These are phyloP conservation scores for Pichia cabralensis DNA, from an alignment of 805 yeast genomes.

Conservation along the genomic window DNA sequence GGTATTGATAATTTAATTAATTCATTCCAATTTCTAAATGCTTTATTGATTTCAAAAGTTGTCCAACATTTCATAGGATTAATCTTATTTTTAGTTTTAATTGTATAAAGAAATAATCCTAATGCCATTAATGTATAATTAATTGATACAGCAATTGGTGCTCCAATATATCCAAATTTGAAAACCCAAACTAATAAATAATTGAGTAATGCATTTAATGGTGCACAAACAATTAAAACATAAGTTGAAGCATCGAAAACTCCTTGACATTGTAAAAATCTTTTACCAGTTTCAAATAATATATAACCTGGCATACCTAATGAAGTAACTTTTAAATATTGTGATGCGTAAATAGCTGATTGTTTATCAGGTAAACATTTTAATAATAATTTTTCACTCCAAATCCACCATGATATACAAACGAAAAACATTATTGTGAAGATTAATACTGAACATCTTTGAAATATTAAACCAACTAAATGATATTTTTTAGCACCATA, in stretches of 20 bases:
- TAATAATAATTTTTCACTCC: slow-evolving; percentile 39
- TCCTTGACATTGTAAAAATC: slow-evolving; percentile 69
- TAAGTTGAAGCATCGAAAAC: slow-evolving; percentile 74
- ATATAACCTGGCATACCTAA: slow-evolving; percentile 67
- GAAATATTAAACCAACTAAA: slow-evolving; percentile 58
- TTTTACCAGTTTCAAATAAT: slow-evolving; percentile 58
- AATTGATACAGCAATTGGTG: slow-evolving; percentile 64
- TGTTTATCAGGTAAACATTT: slow-evolving; percentile 33
- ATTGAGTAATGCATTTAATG: slow-evolving; percentile 59
- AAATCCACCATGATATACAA: slow-evolving; percentile 48
- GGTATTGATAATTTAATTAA: slow-evolving; percentile 61
- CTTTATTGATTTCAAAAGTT: slow-evolving; percentile 23
- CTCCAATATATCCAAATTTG: slow-evolving; percentile 62
- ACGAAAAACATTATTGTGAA: slow-evolving; percentile 44
- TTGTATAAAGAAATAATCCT: slow-evolving; percentile 39
- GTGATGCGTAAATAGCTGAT: slow-evolving; percentile 44
- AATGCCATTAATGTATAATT: slow-evolving; percentile 65
- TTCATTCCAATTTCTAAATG: slow-evolving; percentile 49
- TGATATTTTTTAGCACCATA: slow-evolving; percentile 58
- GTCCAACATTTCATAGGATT: slow-evolving; percentile 29
- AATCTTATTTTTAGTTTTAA: slow-evolving; percentile 33
- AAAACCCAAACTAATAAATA: slow-evolving; percentile 63
- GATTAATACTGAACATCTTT: slow-evolving; percentile 54
- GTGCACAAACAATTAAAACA: slow-evolving; percentile 61
- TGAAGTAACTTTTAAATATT: slow-evolving; percentile 44